Evolutionary conservation across 2,329 filamentous ascomycete species (phyloP).

Genomic region (Arthrobotrys megalospora): DNA sequence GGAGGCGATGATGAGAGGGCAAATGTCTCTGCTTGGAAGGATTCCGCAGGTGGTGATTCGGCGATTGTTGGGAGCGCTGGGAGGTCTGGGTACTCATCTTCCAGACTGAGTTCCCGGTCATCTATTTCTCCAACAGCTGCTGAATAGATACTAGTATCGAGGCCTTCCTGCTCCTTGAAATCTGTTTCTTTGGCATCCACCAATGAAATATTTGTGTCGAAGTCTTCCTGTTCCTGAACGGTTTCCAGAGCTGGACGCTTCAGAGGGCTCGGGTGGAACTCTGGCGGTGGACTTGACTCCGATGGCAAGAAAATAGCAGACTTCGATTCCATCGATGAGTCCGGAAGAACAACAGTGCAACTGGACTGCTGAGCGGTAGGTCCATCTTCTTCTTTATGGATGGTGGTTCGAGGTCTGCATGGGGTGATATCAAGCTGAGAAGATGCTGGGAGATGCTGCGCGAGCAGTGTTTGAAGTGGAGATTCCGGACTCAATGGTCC

Average conservation of each 20-base stretch:
- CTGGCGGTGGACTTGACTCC: slow-evolving; percentile 40
- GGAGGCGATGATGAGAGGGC: slow-evolving; percentile 48
- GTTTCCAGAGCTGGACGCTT: slow-evolving; percentile 19
- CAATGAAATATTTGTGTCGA: background rate
- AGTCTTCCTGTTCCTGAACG: slow-evolving; percentile 18
- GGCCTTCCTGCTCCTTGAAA: slow-evolving; percentile 6
- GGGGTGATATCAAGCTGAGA: slow-evolving; percentile 31
- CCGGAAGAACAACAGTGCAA: background rate
- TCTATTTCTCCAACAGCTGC: background rate
- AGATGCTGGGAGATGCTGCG: slow-evolving; percentile 18
- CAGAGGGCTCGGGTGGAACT: slow-evolving; percentile 28
- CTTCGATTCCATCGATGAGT: slow-evolving; percentile 30
- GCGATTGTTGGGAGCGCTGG: slow-evolving; percentile 44
- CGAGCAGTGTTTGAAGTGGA: slow-evolving; percentile 9
- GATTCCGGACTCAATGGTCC: slow-evolving; percentile 40
- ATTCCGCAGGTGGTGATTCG: slow-evolving; percentile 27
- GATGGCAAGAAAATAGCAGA: slow-evolving; percentile 22
- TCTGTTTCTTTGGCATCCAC: background rate
- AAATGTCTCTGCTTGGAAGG: slow-evolving; percentile 20
- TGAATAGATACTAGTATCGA: background rate
- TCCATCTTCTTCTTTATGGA: slow-evolving; percentile 7
- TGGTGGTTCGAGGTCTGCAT: background rate
- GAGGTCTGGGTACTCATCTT: slow-evolving; percentile 10
- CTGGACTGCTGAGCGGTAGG: background rate
- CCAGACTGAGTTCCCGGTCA: background rate